Conservation (phyloP, 2,329 filamentous ascomycete genomes). For the Neofusicoccum ribis region DNA sequence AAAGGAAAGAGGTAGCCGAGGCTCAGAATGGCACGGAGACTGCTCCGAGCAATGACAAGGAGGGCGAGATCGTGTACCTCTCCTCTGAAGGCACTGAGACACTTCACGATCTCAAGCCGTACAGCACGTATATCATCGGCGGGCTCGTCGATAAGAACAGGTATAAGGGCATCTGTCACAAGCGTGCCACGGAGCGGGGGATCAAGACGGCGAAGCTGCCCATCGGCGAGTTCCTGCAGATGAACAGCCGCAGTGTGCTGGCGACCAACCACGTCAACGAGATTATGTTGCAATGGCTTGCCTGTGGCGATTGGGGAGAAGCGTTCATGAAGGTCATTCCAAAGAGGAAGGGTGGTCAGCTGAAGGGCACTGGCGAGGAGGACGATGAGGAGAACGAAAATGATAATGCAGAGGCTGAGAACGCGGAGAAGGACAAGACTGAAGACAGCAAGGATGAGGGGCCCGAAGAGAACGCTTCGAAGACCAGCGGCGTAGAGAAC, state of each 20-base stretch:
- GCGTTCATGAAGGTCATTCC: slow-evolving; percentile 89
- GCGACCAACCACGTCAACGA: slow-evolving; percentile 96
- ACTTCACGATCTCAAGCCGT: slow-evolving; percentile 77
- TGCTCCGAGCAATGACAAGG: slow-evolving; percentile 26
- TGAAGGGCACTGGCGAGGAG: slow-evolving; percentile 49
- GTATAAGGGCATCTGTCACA: slow-evolving; percentile 92
- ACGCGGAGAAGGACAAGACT: neutral
- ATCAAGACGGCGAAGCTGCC: slow-evolving; percentile 88
- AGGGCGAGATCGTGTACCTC: slow-evolving; percentile 76
- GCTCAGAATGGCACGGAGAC: slow-evolving; percentile 23
- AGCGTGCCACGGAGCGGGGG: slow-evolving; percentile 69
- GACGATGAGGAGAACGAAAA: slow-evolving; percentile 21
- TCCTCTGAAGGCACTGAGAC: slow-evolving; percentile 89
- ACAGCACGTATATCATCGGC: slow-evolving; percentile 89
- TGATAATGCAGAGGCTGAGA: slow-evolving; percentile 20
- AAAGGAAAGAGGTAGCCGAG: neutral
- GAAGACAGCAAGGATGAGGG: neutral
- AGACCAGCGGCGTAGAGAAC: neutral
- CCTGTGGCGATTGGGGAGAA: slow-evolving; percentile 85
- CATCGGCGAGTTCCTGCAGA: slow-evolving; percentile 92
- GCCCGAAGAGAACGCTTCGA: neutral
- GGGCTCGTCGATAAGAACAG: slow-evolving; percentile 95
- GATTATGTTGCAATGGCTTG: slow-evolving; percentile 93
- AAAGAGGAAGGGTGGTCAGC: slow-evolving; percentile 77
- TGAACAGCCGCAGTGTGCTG: slow-evolving; percentile 82